Conservation (phyloP, 768 basidiomycete species). For the Boletus fagicola region DNA sequence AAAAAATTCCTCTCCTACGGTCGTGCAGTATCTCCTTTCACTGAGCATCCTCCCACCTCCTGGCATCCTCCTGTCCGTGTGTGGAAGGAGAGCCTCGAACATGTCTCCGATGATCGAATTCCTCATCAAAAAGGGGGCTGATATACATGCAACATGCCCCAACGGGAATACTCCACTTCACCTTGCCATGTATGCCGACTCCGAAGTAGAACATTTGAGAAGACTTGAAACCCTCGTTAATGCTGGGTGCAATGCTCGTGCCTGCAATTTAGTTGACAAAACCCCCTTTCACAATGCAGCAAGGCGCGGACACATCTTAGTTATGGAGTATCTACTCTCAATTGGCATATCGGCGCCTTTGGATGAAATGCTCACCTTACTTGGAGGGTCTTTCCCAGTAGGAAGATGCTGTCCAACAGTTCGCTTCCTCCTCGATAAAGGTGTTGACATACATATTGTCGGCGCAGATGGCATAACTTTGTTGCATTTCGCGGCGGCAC, state of each 20-base stretch:
- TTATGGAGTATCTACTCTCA: neutral
- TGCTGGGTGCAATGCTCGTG: constrained; percentile 8
- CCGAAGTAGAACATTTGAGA: neutral
- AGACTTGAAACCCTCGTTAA: neutral
- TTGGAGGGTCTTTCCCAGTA: neutral
- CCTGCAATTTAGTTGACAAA: neutral
- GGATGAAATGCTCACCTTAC: neutral
- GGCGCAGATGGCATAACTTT: neutral
- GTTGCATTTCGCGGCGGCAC: neutral
- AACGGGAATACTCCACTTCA: neutral
- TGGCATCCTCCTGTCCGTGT: neutral
- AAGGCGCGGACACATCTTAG: neutral
- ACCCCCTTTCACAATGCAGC: neutral
- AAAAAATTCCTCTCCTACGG: neutral
- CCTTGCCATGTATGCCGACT: neutral
- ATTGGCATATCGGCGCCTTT: neutral
- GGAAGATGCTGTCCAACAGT: neutral
- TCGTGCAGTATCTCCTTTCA: neutral
- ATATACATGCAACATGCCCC: neutral
- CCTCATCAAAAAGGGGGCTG: neutral
- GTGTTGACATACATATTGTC: neutral
- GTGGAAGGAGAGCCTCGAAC: neutral
- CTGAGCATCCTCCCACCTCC: neutral
- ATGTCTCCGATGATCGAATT: no score
- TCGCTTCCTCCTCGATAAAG: neutral